Evolutionary conservation across 164 flowering plant genomes (phyloP).

Genomic region (Magnolia changhungtana): DNA sequence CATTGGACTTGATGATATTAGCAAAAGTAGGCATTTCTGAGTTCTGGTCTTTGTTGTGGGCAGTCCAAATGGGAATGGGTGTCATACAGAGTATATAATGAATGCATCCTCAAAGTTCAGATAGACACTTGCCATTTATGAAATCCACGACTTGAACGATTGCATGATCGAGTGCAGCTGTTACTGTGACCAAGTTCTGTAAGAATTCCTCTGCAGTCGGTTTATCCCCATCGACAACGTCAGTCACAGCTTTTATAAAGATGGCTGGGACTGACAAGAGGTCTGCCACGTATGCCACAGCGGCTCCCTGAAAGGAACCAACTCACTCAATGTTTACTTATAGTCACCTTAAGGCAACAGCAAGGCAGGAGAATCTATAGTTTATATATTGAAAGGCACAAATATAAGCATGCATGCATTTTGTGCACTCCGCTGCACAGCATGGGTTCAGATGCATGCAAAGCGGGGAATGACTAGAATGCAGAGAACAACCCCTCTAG

Average conservation of each 20-base stretch:
- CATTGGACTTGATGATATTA: not conserved
- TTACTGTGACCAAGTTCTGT: constrained; percentile 70
- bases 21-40: not conserved
- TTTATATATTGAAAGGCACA: not conserved
- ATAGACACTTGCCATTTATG: constrained; percentile 65
- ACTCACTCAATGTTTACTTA: not conserved
- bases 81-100: not conserved
- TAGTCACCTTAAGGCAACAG: not conserved
- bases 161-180: constrained; percentile 66
- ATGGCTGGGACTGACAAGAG: constrained; percentile 75
- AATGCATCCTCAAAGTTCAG: constrained; percentile 48
- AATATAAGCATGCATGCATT: not conserved
- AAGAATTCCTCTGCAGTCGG: constrained; percentile 90
- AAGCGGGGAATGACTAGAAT: too few relatives aligned
- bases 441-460: too few relatives aligned
- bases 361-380: not conserved
- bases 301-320: constrained; percentile 69
- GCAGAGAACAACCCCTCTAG: too few relatives aligned
- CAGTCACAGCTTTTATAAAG: constrained; percentile 86
- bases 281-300: constrained; percentile 80
- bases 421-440: not conserved
- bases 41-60: constrained; percentile 3
- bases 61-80: not conserved
- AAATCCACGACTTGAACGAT: constrained; percentile 62
- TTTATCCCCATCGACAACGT: constrained; percentile 83